These are phyloP conservation scores for Chlorella sp. DNA, from an alignment of 139 green algal genomes.

Conservation along the genomic window DNA sequence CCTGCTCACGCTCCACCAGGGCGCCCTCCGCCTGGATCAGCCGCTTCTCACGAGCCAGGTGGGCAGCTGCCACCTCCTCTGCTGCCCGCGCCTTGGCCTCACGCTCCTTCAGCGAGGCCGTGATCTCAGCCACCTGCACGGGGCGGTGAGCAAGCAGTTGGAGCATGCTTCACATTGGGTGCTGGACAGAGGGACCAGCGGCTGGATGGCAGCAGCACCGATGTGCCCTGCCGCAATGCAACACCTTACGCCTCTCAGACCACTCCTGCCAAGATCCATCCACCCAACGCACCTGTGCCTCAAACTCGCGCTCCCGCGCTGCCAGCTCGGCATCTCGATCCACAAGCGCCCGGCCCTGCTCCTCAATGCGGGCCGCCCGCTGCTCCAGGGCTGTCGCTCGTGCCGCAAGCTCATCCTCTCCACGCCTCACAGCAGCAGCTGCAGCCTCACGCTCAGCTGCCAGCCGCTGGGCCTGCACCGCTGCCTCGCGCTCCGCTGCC, in stretches of 20 bases:
- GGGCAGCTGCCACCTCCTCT: constrained; percentile 34
- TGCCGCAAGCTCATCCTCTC: constrained; percentile 9
- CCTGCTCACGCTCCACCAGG: constrained; percentile 43
- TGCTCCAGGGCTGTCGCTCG: constrained; percentile 33
- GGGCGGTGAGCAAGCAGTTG: background rate
- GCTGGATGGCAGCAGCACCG: no score
- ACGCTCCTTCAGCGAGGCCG: constrained; percentile 47
- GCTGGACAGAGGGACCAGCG: no score
- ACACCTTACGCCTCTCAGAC: no score
- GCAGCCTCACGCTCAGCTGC: background rate
- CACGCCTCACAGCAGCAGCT: background rate
- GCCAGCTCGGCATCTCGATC: constrained; percentile 48
- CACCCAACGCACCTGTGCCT: constrained; percentile 41
- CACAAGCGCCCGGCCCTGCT: constrained; percentile 31
- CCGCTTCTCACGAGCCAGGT: constrained; percentile 32
- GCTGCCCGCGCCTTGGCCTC: constrained; percentile 37
- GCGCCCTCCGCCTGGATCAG: constrained; percentile 4
- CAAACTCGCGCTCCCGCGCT: constrained; percentile 48
- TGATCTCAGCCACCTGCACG: constrained; percentile 48
- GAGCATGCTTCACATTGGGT: no score
- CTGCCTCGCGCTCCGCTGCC: background rate
- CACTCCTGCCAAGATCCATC: no score
- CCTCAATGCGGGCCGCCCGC: constrained; percentile 31
- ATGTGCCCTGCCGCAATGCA: no score
- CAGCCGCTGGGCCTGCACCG: constrained; percentile 1